Evolutionary conservation across 139 green algal genomes (phyloP).

Genomic region (Picochlorum sp.): DNA sequence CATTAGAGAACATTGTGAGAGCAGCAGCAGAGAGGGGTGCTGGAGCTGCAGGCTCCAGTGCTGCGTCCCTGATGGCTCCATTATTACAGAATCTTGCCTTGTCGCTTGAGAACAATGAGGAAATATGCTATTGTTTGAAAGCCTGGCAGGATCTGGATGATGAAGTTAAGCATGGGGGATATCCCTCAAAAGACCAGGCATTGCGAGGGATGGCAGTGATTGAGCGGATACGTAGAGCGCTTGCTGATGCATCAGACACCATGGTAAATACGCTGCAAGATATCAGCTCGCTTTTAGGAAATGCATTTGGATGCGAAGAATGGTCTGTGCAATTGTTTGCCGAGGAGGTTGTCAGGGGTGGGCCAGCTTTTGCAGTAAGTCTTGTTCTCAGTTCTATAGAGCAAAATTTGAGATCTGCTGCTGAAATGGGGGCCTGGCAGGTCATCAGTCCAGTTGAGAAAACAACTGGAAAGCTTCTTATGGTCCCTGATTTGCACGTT

Average conservation of each 20-base stretch:
- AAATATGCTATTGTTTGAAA: constrained; percentile 95
- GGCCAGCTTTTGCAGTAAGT: constrained; percentile 83
- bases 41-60: constrained; percentile 47
- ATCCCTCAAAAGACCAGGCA: constrained; percentile 69
- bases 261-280: constrained; percentile 44
- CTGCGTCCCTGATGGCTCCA: constrained; percentile 74
- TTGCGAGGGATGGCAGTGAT: constrained; percentile 75
- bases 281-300: constrained; percentile 49
- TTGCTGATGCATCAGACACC: constrained; percentile 54
- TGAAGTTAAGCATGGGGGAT: constrained; percentile 43
- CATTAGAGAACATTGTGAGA: constrained; percentile 81
- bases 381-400: constrained; percentile 69
- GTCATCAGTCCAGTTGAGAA: constrained; percentile 65
- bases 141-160: constrained; percentile 68
- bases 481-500: constrained; percentile 61
- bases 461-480: constrained; percentile 56
- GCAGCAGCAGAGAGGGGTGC: constrained; percentile 62
- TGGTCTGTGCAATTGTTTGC: constrained; percentile 90
- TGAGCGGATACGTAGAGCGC: constrained; percentile 73
- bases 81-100: constrained; percentile 96
- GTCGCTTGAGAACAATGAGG: constrained; percentile 85
- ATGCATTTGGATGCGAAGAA: constrained; percentile 66
- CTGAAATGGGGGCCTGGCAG: constrained; percentile 87
- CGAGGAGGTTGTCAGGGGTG: constrained; percentile 86
- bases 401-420: constrained; percentile 63